Evolutionary conservation across 768 basidiomycete species (phyloP).

Genomic region (Lactarius akahatsu): DNA sequence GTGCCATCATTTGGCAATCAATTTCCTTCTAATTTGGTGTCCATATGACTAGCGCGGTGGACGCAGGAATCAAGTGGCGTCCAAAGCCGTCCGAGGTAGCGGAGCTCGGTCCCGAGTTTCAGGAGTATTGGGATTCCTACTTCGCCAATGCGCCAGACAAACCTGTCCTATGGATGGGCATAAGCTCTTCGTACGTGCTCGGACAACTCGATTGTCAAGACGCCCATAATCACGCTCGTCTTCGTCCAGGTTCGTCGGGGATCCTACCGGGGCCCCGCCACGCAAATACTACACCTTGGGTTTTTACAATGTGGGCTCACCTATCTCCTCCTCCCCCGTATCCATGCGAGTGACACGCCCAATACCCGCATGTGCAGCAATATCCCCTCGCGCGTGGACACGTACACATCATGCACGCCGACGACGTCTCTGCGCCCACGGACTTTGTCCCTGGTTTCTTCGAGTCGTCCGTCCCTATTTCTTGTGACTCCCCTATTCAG

Average conservation of each 20-base stretch:
- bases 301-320: slow-evolving; percentile 14
- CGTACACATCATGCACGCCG: slow-evolving; percentile 29
- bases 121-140: slow-evolving; percentile 29
- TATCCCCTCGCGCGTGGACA: slow-evolving; percentile 29
- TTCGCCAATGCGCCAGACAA: slow-evolving; percentile 32
- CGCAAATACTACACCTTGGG: slow-evolving; percentile 28
- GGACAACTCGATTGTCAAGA: background rate
- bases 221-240: background rate
- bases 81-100: slow-evolving; percentile 30
- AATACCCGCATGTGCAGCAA: background rate
- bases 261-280: background rate
- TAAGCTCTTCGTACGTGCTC: slow-evolving; percentile 24
- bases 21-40: background rate
- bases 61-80: slow-evolving; percentile 32
- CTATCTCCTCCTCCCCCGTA: too few relatives aligned
- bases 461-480: slow-evolving; percentile 33
- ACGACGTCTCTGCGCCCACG: slow-evolving; percentile 29
- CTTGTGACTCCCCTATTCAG: too few relatives aligned
- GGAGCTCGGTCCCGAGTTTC: slow-evolving; percentile 30
- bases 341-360: background rate
- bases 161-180: slow-evolving; percentile 25
- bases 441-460: slow-evolving; percentile 32
- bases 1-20: slow-evolving; percentile 31
- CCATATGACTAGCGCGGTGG: slow-evolving; percentile 27
- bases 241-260: background rate